A percentile compares a stretch with the other conserved stretches of the same genome.
Evolutionary conservation across 345 rosid genomes (phyloP).

Genomic region (Citrus mangshanensis): DNA sequence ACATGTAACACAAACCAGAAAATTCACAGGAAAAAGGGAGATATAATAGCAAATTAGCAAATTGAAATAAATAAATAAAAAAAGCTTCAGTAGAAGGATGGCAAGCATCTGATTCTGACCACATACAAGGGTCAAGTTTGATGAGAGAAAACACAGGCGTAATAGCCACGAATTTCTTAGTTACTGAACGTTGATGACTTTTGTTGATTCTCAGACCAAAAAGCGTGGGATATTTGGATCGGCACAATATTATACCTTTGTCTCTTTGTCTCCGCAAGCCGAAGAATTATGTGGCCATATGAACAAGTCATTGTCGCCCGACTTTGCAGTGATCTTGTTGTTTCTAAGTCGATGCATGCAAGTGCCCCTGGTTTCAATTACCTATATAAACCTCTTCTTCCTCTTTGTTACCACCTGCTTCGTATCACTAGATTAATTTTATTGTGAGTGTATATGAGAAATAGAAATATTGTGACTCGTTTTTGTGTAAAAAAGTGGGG

Average conservation of each 20-base stretch:
- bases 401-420: not conserved
- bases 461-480: not conserved
- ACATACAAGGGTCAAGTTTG: not conserved
- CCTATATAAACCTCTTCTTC: not conserved
- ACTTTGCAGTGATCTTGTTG: constrained; percentile 5
- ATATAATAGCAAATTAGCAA: too few relatives aligned
- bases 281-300: not conserved
- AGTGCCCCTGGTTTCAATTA: too few relatives aligned
- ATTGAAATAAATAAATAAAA: too few relatives aligned
- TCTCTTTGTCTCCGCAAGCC: not conserved
- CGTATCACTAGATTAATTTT: not conserved
- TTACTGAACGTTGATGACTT: constrained; percentile 9
- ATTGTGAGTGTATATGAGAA: not conserved
- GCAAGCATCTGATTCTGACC: not conserved
- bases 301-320: not conserved
- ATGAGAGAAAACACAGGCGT: not conserved
- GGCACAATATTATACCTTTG: not conserved
- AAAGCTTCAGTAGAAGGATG: not conserved
- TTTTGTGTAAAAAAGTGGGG: not conserved
- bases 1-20: not conserved
- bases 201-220: constrained; percentile 10
- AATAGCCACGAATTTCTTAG: constrained; percentile 7
- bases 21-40: not conserved
- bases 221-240: constrained; percentile 10
- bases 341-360: not conserved